Evolutionary conservation across 495 filamentous ascomycete species (phyloP).

Genomic region (Tetracladium marchalianum): DNA sequence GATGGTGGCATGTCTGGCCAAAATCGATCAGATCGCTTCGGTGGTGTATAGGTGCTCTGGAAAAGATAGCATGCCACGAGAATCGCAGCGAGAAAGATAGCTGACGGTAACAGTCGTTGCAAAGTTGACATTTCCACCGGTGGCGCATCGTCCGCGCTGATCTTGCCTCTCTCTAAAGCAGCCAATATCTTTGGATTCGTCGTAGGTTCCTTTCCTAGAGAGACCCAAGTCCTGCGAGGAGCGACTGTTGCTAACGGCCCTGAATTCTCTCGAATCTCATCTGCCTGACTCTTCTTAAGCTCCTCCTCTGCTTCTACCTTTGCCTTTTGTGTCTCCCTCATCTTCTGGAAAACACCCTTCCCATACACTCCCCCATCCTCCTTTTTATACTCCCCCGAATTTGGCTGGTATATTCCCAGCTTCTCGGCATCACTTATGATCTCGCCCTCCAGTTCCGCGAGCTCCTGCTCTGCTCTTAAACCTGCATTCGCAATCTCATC

Average conservation of each 20-base stretch:
- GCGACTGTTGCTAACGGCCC: slow-evolving; percentile 38
- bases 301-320: slow-evolving; percentile 37
- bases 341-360: slow-evolving; percentile 34
- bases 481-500: slow-evolving; percentile 61
- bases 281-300: slow-evolving; percentile 30
- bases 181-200: slow-evolving; percentile 30
- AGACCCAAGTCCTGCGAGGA: neutral
- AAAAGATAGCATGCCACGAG: slow-evolving; percentile 42
- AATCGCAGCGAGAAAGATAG: slow-evolving; percentile 43
- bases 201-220: too few relatives aligned
- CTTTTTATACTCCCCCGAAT: slow-evolving; percentile 2
- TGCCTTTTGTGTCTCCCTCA: slow-evolving; percentile 34
- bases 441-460: slow-evolving; percentile 29
- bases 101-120: slow-evolving; percentile 57
- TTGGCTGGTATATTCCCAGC: slow-evolving; percentile 40
- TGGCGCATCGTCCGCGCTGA: slow-evolving; percentile 24
- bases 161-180: slow-evolving; percentile 14
- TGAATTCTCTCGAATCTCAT: slow-evolving; percentile 34
- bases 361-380: slow-evolving; percentile 28
- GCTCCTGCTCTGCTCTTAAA: slow-evolving; percentile 42
- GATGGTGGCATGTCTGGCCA: slow-evolving; percentile 67
- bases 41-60: slow-evolving; percentile 53
- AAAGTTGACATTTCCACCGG: slow-evolving; percentile 28
- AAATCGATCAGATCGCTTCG: slow-evolving; percentile 44
- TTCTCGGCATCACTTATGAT: slow-evolving; percentile 33